Evolutionary conservation across 345 rosid species (phyloP).

Genomic region (Dovyalis caffra): DNA sequence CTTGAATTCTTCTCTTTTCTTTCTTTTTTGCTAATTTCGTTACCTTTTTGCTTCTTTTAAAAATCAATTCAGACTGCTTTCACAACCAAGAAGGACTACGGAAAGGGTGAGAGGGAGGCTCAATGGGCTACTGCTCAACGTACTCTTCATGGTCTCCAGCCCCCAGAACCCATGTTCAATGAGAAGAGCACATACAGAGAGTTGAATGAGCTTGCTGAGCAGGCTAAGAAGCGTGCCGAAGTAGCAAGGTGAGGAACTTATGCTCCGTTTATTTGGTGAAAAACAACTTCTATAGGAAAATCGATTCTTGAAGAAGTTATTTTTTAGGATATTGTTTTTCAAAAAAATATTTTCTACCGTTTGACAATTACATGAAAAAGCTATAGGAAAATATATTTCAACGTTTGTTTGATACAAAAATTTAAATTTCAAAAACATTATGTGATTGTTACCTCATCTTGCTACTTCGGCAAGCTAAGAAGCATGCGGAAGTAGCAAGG

Average conservation of each 20-base stretch:
- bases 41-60: background rate
- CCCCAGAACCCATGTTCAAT: constrained; percentile 22
- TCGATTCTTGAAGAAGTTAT: too few species aligned
- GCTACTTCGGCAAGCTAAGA: too few species aligned
- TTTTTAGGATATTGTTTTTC: too few species aligned
- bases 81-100: constrained; percentile 73
- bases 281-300: too few species aligned
- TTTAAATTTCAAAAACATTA: too few species aligned
- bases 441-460: too few species aligned
- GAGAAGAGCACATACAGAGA: constrained; percentile 46
- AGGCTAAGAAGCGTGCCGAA: constrained; percentile 76
- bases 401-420: too few species aligned
- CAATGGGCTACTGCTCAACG: constrained; percentile 75
- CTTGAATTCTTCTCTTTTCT: background rate
- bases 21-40: background rate
- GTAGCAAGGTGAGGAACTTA: constrained; percentile 82
- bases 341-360: too few species aligned
- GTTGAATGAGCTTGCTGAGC: constrained; percentile 61
- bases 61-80: constrained; percentile 51
- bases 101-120: constrained; percentile 72
- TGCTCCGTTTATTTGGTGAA: too few species aligned
- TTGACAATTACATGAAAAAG: too few species aligned
- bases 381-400: too few species aligned
- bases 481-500: too few species aligned
- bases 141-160: constrained; percentile 59